Percentiles rank a stretch among this genome's conserved stretches.
phyloP scores from a whole-genome alignment of 257 asterid species.

The Misopates orontium region DNA sequence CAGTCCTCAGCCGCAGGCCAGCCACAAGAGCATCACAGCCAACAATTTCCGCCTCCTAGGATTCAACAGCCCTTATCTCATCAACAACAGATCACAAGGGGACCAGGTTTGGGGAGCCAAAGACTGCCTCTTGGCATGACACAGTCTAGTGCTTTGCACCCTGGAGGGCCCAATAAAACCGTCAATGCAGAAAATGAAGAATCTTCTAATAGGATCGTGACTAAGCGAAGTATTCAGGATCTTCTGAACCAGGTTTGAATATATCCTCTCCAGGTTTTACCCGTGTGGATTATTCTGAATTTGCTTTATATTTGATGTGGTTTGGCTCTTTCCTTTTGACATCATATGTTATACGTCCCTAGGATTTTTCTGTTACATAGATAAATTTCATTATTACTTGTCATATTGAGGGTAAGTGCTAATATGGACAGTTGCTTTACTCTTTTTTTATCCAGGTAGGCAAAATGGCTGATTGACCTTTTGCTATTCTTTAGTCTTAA shows the following conservation, averaged over 20 bases:
- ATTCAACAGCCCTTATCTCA: constrained; percentile 53
- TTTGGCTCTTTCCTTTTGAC: too few species aligned
- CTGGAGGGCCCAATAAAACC: constrained; percentile 43
- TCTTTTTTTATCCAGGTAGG: too few species aligned
- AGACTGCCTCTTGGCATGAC: constrained; percentile 51
- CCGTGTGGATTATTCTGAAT: background rate
- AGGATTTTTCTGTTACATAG: too few species aligned
- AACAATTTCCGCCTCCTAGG: constrained; percentile 61
- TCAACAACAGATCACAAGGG: constrained; percentile 63
- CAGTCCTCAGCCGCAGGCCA: constrained; percentile 54
- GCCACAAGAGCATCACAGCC: constrained; percentile 59
- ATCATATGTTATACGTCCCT: too few species aligned
- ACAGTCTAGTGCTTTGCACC: constrained; percentile 43
- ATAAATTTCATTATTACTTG: too few species aligned
- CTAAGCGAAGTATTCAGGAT: constrained; percentile 87
- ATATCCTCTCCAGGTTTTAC: constrained; percentile 6
- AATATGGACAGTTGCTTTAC: too few species aligned
- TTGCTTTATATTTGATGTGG: background rate
- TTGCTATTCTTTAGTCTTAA: constrained; percentile 19
- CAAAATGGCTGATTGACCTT: too few species aligned
- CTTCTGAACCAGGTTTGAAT: constrained; percentile 72
- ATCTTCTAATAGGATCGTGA: constrained; percentile 54
- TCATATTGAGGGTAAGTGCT: too few species aligned
- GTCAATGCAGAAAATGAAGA: constrained; percentile 58
- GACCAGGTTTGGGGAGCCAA: constrained; percentile 61